These are phyloP conservation scores for Neospermospora avenae DNA, from an alignment of 2,329 filamentous ascomycete genomes.

Conservation along the genomic window DNA sequence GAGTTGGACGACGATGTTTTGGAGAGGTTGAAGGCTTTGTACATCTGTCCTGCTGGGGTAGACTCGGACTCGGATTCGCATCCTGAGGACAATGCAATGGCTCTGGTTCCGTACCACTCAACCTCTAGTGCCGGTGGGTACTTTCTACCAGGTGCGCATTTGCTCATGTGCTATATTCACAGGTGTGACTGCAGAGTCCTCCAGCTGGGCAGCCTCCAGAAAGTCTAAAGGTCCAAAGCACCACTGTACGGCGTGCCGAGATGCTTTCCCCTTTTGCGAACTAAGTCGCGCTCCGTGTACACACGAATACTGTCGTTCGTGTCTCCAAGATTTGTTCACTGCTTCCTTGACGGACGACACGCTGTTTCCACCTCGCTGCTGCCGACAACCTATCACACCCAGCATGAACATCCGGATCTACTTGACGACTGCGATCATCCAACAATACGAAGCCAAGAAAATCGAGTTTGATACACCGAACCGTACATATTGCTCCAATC, in stretches of 20 bases:
- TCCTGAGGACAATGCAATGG: neutral
- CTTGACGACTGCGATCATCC: constrained; percentile 37
- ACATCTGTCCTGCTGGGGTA: constrained; percentile 2
- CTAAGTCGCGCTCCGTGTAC: constrained; percentile 36
- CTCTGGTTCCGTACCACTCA: neutral
- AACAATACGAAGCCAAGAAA: constrained; percentile 43
- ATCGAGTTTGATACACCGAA: constrained; percentile 47
- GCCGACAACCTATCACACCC: constrained; percentile 41
- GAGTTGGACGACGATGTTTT: constrained; percentile 22
- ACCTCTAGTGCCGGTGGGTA: neutral
- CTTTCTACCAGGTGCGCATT: neutral
- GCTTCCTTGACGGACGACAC: constrained; percentile 46
- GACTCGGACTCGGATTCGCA: neutral
- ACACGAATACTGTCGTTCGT: constrained; percentile 51
- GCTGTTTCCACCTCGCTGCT: constrained; percentile 55
- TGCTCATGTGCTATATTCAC: neutral
- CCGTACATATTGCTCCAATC: constrained; percentile 48
- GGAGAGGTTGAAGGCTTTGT: constrained; percentile 21
- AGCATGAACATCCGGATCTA: constrained; percentile 33
- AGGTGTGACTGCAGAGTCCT: constrained; percentile 7
- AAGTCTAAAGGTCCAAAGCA: neutral
- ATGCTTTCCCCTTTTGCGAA: constrained; percentile 15
- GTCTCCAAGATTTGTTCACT: constrained; percentile 45
- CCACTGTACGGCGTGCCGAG: constrained; percentile 19
- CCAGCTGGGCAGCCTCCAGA: constrained; percentile 3